Evolutionary conservation across 257 asterid species (phyloP).

Genomic region (Catharanthus roseus): DNA sequence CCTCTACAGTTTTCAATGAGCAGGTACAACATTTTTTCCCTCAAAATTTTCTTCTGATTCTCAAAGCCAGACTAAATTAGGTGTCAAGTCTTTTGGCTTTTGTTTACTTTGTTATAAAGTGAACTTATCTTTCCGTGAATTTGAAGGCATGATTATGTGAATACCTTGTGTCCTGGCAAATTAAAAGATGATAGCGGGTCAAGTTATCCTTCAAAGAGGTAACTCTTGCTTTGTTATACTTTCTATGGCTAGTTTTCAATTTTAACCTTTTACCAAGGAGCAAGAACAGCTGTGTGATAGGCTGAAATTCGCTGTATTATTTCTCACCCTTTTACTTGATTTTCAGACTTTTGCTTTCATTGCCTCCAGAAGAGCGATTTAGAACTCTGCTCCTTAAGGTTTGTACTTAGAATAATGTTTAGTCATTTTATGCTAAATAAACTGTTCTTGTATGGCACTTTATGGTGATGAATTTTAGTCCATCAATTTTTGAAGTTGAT

Average conservation of each 20-base stretch:
- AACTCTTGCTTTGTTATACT: constrained; percentile 5
- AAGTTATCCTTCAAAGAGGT: constrained; percentile 56
- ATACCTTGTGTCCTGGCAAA: constrained; percentile 56
- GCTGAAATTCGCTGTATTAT: neutral
- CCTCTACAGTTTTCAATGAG: constrained; percentile 57
- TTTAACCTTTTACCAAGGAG: neutral
- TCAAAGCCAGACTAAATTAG: neutral
- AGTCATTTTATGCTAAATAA: neutral
- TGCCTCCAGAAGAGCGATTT: constrained; percentile 71
- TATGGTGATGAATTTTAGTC: neutral
- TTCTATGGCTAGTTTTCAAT: constrained; percentile 3
- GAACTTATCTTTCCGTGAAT: constrained; percentile 10
- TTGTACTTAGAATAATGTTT: constrained; percentile 9
- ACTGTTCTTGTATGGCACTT: constrained; percentile 3
- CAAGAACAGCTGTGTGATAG: neutral
- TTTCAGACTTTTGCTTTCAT: constrained; percentile 52
- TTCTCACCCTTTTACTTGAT: constrained; percentile 17
- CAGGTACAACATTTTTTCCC: constrained; percentile 33
- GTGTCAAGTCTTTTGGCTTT: neutral
- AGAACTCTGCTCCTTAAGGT: constrained; percentile 65
- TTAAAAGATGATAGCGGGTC: constrained; percentile 31
- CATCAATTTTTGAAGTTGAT: neutral
- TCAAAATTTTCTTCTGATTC: neutral
- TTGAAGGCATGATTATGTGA: constrained; percentile 70
- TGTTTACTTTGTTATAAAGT: neutral